These are phyloP conservation scores for Mallotus japonicus DNA, from an alignment of 441 rosid species.

Conservation along the genomic window DNA sequence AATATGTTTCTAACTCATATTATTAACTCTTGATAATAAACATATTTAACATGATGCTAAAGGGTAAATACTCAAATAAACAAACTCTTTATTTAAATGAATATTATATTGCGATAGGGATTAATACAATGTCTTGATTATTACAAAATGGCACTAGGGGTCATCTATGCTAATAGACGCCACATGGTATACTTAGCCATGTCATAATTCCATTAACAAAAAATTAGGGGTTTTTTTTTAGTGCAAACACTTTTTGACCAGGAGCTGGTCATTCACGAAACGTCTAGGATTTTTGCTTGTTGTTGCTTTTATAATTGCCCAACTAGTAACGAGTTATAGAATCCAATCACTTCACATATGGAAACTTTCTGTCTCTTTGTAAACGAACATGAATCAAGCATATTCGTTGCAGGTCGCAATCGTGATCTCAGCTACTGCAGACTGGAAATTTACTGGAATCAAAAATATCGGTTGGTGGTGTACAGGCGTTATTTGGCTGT, in stretches of 20 bases:
- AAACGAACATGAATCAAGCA: not conserved
- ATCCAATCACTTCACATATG: not conserved
- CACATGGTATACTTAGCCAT: too few relatives aligned
- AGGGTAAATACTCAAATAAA: too few relatives aligned
- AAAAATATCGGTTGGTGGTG: conserved; percentile 81
- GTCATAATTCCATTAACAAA: too few relatives aligned
- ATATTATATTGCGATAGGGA: too few relatives aligned
- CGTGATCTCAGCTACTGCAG: conserved; percentile 49
- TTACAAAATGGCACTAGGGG: too few relatives aligned
- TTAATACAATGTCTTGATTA: too few relatives aligned
- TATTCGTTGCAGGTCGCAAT: conserved; percentile 58
- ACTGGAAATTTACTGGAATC: conserved; percentile 74
- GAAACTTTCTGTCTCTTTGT: not conserved
- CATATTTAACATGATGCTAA: too few relatives aligned
- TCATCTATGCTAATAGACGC: too few relatives aligned
- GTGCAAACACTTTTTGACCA: conserved; percentile 20
- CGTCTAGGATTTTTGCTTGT: conserved; percentile 70
- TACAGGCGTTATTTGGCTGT: conserved; percentile 87
- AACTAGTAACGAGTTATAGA: conserved; percentile 45
- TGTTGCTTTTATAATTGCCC: conserved; percentile 61
- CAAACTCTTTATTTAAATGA: too few relatives aligned
- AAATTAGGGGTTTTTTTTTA: too few relatives aligned
- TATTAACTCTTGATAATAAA: too few relatives aligned
- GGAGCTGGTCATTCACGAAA: conserved; percentile 83
- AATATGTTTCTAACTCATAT: too few relatives aligned